Base-by-base conservation (phyloP, 2,329 filamentous ascomycete species). In the Pseudodiploospora longispora region DNA sequence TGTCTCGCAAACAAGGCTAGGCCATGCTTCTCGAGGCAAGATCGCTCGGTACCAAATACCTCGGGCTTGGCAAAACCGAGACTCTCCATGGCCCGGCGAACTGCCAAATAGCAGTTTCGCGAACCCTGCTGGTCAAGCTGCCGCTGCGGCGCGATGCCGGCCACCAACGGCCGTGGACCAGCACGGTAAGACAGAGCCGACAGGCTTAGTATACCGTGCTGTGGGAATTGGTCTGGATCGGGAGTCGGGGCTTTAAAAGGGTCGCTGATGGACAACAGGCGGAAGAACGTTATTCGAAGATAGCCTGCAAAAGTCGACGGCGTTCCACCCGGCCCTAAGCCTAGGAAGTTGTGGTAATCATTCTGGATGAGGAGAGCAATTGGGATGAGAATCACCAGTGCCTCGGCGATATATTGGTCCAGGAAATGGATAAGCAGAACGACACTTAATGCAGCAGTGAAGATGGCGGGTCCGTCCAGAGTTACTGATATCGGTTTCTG, bases 11-110 rank as follows among this genome's bases (percentile, higher is more conserved):
- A 93, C 1, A 94, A 72, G 1, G 83, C 87, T 5, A 87, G 74
- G 36, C 84, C 84, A 58, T 91, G 82, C 67, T 90, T 91, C 63
- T 93, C 87, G 52, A 93, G 82, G 57, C 85, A 90, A 1, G 82
- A 87, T 1, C 75, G 83, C 0, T 78, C 83, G 6, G 81, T 77
- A 56, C 71, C 75, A 44, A 84, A 70, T 10, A 62, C 63, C 1
- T 65, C 62, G 3, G 70, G 70, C 52, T 70, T 64, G n/a, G 54
- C 55, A 2, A 58, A 51, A 8, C 70, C 71, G 27, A 87, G 68
- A 4, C 60, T 60, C 44, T 73, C 64, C 40, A 88, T 69, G 2
- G 72, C 69, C 1, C 62, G 56, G 2, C 73, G 69, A 4, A 88
- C 70, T 10, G 67, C 61, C n/a, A 66, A 58, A 59, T 82, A 82